A percentile compares a stretch with the other conserved stretches of the same genome.
phyloP scores from a whole-genome alignment of 1,284 basidiomycete genomes.

The Neotropicomus parvogracilis region DNA sequence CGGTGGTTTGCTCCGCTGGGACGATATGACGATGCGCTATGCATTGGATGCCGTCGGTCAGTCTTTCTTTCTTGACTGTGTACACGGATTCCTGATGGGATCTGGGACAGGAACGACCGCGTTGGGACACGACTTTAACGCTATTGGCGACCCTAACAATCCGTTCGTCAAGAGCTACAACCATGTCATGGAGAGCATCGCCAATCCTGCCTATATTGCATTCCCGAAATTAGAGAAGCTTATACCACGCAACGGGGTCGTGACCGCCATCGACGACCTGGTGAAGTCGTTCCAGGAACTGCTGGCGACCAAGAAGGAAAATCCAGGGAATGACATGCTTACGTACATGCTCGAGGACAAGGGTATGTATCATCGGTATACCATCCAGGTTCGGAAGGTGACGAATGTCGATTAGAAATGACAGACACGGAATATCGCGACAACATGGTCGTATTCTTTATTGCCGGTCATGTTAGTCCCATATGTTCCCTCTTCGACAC shows the following conservation, averaged over 20 bases:
- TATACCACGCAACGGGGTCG: not conserved
- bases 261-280: not conserved
- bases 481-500: not conserved
- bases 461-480: not conserved
- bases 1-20: slow-evolving; percentile 4
- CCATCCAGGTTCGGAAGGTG: not conserved
- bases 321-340: not conserved
- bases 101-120: not conserved
- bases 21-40: slow-evolving; percentile 4
- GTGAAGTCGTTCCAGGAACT: not conserved
- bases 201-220: not conserved
- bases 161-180: not conserved
- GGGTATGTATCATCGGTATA: not conserved
- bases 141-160: not conserved
- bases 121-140: not conserved
- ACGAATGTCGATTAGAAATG: not conserved
- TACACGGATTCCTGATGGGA: not conserved
- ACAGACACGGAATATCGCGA: not conserved
- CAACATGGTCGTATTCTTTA: not conserved
- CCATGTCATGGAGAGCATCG: not conserved
- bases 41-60: not conserved
- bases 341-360: not conserved
- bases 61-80: not conserved
- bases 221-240: not conserved
- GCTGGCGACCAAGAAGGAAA: not conserved